phyloP scores from a whole-genome alignment of 129 eudicot genomes.

The Chrysanthemum makinoi region DNA sequence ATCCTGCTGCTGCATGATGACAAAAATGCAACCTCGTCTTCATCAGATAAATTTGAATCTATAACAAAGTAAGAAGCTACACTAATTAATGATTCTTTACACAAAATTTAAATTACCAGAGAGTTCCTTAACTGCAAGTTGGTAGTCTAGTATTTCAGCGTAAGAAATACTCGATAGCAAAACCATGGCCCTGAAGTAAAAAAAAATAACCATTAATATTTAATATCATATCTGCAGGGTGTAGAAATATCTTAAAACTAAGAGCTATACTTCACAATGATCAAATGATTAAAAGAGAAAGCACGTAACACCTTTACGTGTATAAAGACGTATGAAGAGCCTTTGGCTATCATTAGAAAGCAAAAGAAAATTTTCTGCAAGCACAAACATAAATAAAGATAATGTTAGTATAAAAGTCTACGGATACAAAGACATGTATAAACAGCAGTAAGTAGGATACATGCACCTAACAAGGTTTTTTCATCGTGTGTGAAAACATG shows the following conservation, averaged over 20 bases:
- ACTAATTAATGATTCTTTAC: not conserved
- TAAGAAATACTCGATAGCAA: slow-evolving; percentile 69
- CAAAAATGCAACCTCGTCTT: slow-evolving; percentile 27
- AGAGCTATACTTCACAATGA: slow-evolving; percentile 2
- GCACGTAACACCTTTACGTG: slow-evolving; percentile 79
- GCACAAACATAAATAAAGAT: slow-evolving; percentile 6
- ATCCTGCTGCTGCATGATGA: slow-evolving; percentile 58
- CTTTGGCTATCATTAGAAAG: slow-evolving; percentile 84
- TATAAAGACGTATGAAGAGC: slow-evolving; percentile 82
- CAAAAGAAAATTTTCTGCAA: slow-evolving; percentile 58
- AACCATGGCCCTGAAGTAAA: slow-evolving; percentile 86
- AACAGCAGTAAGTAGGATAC: slow-evolving; percentile 4
- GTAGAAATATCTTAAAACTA: not conserved
- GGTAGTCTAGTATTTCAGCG: slow-evolving; percentile 62
- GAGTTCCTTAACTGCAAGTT: slow-evolving; percentile 57
- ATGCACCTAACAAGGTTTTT: slow-evolving; percentile 59
- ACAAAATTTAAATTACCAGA: slow-evolving; percentile 46
- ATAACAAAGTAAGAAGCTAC: slow-evolving; percentile 6
- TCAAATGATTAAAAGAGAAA: slow-evolving; percentile 8
- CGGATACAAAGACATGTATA: slow-evolving; percentile 3
- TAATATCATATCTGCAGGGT: slow-evolving; percentile 17
- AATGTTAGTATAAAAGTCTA: slow-evolving; percentile 10
- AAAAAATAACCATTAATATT: no score
- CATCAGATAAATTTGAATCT: not conserved
- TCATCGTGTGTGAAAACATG: slow-evolving; percentile 69